Conservation (phyloP, 805 yeast genomes). For the Komagataella kurtzmanii region DNA sequence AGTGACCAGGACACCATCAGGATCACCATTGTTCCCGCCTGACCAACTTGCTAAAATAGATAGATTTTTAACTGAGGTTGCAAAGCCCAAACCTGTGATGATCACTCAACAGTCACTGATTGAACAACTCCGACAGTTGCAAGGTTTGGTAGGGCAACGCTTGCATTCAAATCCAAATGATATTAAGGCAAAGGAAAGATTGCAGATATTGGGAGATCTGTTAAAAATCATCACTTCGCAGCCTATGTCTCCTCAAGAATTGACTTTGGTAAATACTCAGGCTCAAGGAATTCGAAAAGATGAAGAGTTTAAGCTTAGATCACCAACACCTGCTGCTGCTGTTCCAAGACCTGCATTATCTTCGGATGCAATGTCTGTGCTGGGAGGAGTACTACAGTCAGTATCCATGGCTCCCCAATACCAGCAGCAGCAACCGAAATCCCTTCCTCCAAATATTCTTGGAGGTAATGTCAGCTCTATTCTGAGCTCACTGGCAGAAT, state of each 20-base stretch:
- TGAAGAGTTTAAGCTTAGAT: slow-evolving; percentile 12
- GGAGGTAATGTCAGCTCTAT: background rate
- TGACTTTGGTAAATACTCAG: slow-evolving; percentile 18
- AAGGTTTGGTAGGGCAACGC: slow-evolving; percentile 28
- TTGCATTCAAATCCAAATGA: slow-evolving; percentile 21
- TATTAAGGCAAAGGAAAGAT: slow-evolving; percentile 26
- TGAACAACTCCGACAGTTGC: slow-evolving; percentile 20
- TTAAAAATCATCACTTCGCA: slow-evolving; percentile 20
- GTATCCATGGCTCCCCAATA: slow-evolving; percentile 5
- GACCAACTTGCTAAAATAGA: slow-evolving; percentile 65
- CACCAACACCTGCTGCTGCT: background rate
- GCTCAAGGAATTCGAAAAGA: slow-evolving; percentile 18
- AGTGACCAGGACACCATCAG: slow-evolving; percentile 44
- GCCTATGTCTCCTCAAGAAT: slow-evolving; percentile 14
- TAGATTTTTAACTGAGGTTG: slow-evolving; percentile 50
- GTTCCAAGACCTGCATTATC: slow-evolving; percentile 1
- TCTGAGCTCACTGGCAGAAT: background rate
- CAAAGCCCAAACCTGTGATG: slow-evolving; percentile 11
- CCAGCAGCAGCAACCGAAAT: slow-evolving; percentile 6
- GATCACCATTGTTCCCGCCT: slow-evolving; percentile 56
- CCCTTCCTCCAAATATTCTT: background rate
- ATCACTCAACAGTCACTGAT: slow-evolving; percentile 8
- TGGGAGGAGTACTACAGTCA: background rate
- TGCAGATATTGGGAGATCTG: slow-evolving; percentile 30
- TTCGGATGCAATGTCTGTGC: background rate